These are phyloP conservation scores for Didymella keratinophila DNA, from an alignment of 2,329 filamentous ascomycete species.

Conservation along the genomic window DNA sequence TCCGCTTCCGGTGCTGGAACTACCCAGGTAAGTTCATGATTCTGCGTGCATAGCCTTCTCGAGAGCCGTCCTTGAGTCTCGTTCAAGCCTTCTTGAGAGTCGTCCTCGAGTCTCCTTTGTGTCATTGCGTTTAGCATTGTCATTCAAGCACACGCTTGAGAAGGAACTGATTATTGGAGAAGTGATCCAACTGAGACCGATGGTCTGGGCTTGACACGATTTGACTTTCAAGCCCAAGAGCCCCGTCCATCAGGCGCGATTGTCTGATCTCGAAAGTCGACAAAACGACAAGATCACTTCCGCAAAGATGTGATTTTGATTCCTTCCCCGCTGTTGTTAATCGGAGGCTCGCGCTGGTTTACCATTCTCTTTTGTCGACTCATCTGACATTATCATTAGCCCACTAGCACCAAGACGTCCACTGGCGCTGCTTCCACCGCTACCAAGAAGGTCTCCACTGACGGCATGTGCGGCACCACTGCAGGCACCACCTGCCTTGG, in stretches of 20 bases:
- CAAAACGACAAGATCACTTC: slow-evolving; percentile 10
- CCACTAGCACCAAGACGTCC: slow-evolving; percentile 24
- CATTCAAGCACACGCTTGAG: slow-evolving; percentile 24
- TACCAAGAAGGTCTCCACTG: slow-evolving; percentile 47
- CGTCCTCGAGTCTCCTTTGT: slow-evolving; percentile 20
- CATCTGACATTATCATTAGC: slow-evolving; percentile 14
- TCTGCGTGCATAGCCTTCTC: slow-evolving; percentile 13
- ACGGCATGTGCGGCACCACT: slow-evolving; percentile 54
- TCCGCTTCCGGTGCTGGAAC: slow-evolving; percentile 28
- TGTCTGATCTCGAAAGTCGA: slow-evolving; percentile 16
- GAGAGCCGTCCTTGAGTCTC: slow-evolving; percentile 15
- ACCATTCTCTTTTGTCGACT: slow-evolving; percentile 4
- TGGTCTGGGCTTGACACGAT: slow-evolving; percentile 13
- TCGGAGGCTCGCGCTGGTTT: slow-evolving; percentile 14
- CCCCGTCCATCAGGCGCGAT: slow-evolving; percentile 13
- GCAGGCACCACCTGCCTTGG: slow-evolving; percentile 54
- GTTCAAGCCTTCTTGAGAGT: slow-evolving; percentile 13
- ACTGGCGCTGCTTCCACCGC: slow-evolving; percentile 25
- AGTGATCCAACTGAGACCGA: slow-evolving; percentile 19
- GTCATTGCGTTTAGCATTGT: slow-evolving; percentile 21
- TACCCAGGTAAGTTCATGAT: slow-evolving; percentile 25
- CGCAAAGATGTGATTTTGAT: slow-evolving; percentile 9
- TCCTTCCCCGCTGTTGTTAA: slow-evolving; percentile 9
- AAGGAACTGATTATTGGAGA: slow-evolving; percentile 18
- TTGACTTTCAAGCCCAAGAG: slow-evolving; percentile 12